Base-by-base conservation (phyloP, 2,329 filamentous ascomycete species). In the Thelonectria discophora region DNA sequence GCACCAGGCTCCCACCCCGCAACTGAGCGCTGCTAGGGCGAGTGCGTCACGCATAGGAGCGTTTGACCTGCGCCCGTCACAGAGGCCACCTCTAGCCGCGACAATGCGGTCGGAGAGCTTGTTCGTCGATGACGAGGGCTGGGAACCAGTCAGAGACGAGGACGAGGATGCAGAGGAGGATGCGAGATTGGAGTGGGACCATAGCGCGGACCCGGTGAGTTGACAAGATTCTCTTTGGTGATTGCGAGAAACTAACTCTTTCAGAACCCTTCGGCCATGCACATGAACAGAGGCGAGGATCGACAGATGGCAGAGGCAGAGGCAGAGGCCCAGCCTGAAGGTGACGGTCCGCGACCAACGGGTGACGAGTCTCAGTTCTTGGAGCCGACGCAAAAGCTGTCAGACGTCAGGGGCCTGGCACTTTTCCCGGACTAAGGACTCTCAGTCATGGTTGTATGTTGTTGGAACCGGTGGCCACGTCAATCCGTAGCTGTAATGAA, bases 51-150 rank as follows among this genome's bases (percentile, higher is more conserved):
- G 75, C 63, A 71, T 78, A 66, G 68, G 76, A 55, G 63, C 77
- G 65, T 76, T 83, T 74, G 70, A 84, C 75, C 64, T 82, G 73
- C 78, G 83, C n/a, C 83, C 84, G 15, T 84, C 83, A 2, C 84
- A 86, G 58, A 78, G 80, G 32, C 82, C 83, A 3, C 82, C 82
- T 2, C 83, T 85, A 15, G 81, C 84, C 13, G 81, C 86, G 13
- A 87, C 86, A 21, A 79, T 87, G 48, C 82, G 87, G 60, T 84
- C 88, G 0, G 87, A 92, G 55, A 88, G 88, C 52, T 79, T 94
- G 5, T 93, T 94, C 69, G 83, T 93, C n/a, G 88, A 92, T 30
- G 89, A 92, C 21, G 90, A 92, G 64, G 81, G 84, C 46, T 94
- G 91, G 91, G 89, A 93, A 65, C 90, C 91, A 2, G 81, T 90